Conservation (phyloP, 163 green algal genomes). For the Coccomyxa subellipsoidea region DNA sequence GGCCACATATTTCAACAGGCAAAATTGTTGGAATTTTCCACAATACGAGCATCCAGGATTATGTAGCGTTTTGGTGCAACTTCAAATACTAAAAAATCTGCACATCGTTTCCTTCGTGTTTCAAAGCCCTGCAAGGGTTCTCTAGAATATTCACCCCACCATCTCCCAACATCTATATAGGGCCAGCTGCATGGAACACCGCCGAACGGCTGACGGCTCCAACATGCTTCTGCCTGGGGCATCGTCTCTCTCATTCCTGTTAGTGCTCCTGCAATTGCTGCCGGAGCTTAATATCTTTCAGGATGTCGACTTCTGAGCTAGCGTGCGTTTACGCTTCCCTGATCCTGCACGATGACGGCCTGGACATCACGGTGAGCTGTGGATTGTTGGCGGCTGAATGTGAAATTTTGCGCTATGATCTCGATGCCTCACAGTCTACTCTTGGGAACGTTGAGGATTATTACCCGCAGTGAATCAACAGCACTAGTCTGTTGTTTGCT, state of each 20-base stretch:
- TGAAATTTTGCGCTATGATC: neutral
- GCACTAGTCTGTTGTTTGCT: no score
- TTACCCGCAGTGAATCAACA: no score
- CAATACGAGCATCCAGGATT: no score
- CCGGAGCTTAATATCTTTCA: conserved; percentile 25
- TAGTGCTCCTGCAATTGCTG: conserved; percentile 10
- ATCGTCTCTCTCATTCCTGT: neutral
- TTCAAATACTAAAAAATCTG: no score
- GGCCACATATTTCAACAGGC: no score
- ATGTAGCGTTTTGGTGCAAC: no score
- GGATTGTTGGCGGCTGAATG: neutral
- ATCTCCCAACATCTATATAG: no score
- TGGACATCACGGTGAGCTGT: conserved; percentile 82
- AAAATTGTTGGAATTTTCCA: no score
- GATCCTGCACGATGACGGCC: conserved; percentile 94
- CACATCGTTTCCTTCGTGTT: no score
- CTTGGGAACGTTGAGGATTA: neutral
- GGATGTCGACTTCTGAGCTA: conserved; percentile 51
- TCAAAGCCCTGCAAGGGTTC: no score
- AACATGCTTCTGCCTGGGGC: neutral
- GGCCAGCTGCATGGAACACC: neutral
- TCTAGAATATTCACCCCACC: no score
- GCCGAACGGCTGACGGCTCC: neutral
- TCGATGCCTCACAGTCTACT: neutral
- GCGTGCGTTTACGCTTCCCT: conserved; percentile 90